Conservation (phyloP, 83 land plant genomes). For the Picea abies region DNA sequence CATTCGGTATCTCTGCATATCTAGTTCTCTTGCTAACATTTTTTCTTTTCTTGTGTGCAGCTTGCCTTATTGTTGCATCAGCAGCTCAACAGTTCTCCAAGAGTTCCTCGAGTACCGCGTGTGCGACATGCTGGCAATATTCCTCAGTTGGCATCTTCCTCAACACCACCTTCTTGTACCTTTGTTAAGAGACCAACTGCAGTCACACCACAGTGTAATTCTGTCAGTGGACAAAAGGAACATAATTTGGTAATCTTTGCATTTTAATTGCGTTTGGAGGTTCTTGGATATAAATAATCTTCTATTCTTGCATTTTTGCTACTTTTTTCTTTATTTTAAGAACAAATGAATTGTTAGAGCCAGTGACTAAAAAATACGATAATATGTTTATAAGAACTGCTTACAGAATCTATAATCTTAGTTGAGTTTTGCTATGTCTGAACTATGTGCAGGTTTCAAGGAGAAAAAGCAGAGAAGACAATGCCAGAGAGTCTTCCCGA, state of each 20-base stretch:
- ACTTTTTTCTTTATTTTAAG: not conserved
- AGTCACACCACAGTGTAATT: slow-evolving; percentile 17
- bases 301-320: not conserved
- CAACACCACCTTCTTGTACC: slow-evolving; percentile 43
- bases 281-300: not conserved
- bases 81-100: slow-evolving; percentile 91
- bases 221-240: slow-evolving; percentile 50
- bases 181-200: slow-evolving; percentile 52
- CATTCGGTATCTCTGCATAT: not conserved
- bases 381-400: too few species aligned
- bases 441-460: slow-evolving; percentile 37
- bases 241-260: slow-evolving; percentile 40
- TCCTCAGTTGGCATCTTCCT: slow-evolving; percentile 43
- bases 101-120: slow-evolving; percentile 89
- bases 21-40: not conserved
- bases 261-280: not conserved
- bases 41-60: slow-evolving; percentile 37
- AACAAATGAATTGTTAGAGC: too few species aligned
- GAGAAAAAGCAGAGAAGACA: slow-evolving; percentile 48
- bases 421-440: not conserved
- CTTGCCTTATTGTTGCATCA: slow-evolving; percentile 87
- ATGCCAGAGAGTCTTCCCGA: slow-evolving; percentile 36
- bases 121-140: slow-evolving; percentile 64
- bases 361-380: too few species aligned
- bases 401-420: too few species aligned